These are phyloP conservation scores for Phaeotremella skinneri DNA, from an alignment of 768 basidiomycete species.

Conservation along the genomic window DNA sequence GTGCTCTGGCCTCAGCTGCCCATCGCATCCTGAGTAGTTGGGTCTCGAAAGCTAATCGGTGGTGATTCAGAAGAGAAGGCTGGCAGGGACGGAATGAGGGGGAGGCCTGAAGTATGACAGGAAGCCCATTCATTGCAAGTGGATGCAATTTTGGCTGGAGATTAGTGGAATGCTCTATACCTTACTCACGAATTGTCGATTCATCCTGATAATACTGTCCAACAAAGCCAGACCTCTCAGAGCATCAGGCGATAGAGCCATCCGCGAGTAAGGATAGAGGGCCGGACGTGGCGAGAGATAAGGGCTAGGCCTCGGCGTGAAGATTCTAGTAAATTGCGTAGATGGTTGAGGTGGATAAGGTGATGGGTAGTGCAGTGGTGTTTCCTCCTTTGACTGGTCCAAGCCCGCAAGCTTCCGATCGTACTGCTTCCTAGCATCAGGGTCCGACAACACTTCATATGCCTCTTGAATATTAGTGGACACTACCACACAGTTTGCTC, in stretches of 20 bases:
- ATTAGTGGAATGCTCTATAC: not conserved
- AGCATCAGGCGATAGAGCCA: not conserved
- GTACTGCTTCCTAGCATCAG: constrained; percentile 13
- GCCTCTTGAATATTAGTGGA: constrained; percentile 15
- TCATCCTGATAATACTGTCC: constrained; percentile 4
- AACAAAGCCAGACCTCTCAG: not conserved
- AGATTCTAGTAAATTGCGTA: not conserved
- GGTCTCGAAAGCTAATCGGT: constrained; percentile 4
- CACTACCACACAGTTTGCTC: constrained; percentile 2
- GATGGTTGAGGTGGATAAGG: constrained; percentile 2
- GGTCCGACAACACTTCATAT: constrained; percentile 23
- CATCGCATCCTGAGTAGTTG: constrained; percentile 12
- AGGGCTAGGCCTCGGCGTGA: constrained; percentile 4
- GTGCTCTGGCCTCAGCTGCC: constrained; percentile 8
- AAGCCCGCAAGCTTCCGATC: constrained; percentile 17
- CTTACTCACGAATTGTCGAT: not conserved
- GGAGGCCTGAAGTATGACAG: not conserved
- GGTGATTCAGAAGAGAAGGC: not conserved
- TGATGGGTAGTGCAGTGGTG: not conserved
- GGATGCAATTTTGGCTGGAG: not conserved
- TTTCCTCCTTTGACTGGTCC: constrained; percentile 13
- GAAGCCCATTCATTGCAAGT: not conserved
- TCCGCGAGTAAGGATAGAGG: constrained; percentile 2
- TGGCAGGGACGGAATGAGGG: not conserved
- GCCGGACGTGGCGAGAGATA: constrained; percentile 3